Evolutionary conservation across 192 early-diverging fungal genomes (phyloP).

Genomic region (Diversispora epigaea): DNA sequence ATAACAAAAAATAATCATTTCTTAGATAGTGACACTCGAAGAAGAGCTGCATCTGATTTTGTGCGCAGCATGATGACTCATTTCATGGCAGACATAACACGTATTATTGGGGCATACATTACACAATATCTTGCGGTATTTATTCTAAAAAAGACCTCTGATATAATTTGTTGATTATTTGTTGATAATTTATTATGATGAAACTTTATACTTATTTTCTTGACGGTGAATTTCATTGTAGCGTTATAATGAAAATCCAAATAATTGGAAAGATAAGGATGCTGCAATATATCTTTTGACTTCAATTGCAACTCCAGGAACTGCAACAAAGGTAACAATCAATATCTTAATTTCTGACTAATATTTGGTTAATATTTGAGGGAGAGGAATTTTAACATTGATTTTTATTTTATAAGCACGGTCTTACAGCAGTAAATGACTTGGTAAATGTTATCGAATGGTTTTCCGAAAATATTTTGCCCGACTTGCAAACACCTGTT

Average conservation of each 20-base stretch:
- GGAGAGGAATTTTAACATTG: not conserved
- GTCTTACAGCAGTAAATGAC: constrained; percentile 82
- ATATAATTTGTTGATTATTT: not conserved
- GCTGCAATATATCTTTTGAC: constrained; percentile 91
- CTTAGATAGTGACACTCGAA: constrained; percentile 87
- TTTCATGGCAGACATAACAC: constrained; percentile 82
- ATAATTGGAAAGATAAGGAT: constrained; percentile 94
- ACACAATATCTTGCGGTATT: constrained; percentile 54
- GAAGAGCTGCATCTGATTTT: constrained; percentile 87
- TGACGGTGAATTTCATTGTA: constrained; percentile 29
- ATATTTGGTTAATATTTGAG: not conserved
- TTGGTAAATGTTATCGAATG: constrained; percentile 82
- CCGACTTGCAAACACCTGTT: constrained; percentile 74
- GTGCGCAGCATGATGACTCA: constrained; percentile 89
- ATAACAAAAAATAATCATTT: not conserved
- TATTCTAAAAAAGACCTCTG: not conserved
- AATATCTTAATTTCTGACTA: too few relatives aligned
- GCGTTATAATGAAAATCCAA: constrained; percentile 70
- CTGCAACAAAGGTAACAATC: constrained; percentile 59
- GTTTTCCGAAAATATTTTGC: constrained; percentile 78
- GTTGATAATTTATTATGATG: not conserved
- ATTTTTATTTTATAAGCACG: constrained; percentile 51
- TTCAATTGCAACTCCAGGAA: constrained; percentile 79
- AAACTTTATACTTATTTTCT: too few relatives aligned
- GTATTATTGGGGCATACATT: constrained; percentile 78